Evolutionary conservation across 2,329 filamentous ascomycete species (phyloP).

Genomic region (Coniella lustricola): DNA sequence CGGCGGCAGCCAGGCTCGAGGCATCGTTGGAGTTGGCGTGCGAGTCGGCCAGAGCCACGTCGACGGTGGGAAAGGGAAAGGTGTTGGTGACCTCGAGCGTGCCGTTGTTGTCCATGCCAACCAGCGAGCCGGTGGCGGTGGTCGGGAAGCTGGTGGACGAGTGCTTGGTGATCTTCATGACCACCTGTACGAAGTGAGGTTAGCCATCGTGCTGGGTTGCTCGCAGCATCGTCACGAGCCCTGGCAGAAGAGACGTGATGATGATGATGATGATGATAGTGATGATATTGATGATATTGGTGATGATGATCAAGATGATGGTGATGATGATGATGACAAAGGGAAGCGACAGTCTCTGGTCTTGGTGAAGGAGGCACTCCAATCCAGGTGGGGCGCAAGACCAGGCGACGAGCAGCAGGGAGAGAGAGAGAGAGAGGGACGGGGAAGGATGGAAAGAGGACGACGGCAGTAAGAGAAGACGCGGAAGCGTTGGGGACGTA

Average conservation of each 20-base stretch:
- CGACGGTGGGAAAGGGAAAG: conserved; percentile 86
- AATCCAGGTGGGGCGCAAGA: conserved; percentile 17
- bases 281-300: too few relatives aligned
- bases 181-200: conserved; percentile 51
- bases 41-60: conserved; percentile 59
- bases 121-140: conserved; percentile 79
- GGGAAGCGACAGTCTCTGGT: too few relatives aligned
- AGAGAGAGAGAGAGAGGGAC: conserved; percentile 20
- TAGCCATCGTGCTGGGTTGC: conserved; percentile 1
- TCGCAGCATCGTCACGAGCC: background rate
- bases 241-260: conserved; percentile 11
- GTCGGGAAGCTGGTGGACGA: conserved; percentile 83
- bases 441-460: conserved; percentile 23
- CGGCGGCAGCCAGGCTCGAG: conserved; percentile 72
- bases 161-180: conserved; percentile 98
- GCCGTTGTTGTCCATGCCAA: conserved; percentile 83
- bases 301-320: too few relatives aligned
- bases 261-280: too few relatives aligned
- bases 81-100: conserved; percentile 87
- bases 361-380: conserved; percentile 18
- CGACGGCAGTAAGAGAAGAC: conserved; percentile 23
- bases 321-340: too few relatives aligned
- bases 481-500: conserved; percentile 38
- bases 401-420: too few relatives aligned
- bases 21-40: conserved; percentile 72